Evolutionary conservation across 192 early-diverging fungal genomes (phyloP), one percentile per base, ranked within the genome.

Genomic region (Bifiguratus adelaidae): DNA sequence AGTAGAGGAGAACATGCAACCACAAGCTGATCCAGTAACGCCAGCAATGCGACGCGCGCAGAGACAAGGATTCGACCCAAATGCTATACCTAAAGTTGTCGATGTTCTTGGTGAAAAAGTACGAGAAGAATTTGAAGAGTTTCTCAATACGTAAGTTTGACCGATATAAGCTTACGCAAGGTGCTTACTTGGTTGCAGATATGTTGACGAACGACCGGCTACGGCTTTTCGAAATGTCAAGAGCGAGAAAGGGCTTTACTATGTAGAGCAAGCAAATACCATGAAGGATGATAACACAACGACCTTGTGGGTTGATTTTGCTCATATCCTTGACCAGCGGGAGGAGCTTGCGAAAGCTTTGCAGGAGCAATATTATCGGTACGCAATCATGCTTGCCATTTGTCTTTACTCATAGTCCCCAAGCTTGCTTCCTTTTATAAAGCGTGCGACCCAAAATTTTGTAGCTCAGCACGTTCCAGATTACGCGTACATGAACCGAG

Each of bases 391-490:
- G 6, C 20, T 20, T 28, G 20, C 7, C 11, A 21, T 27, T 12
- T 37, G 35, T 13, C 24, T 7, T 23, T 12, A 48, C 13, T 16
- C 20, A 1, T 1, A 2, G 6, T 16, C 20, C 4, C 15, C 11
- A 24, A 78, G 63, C 35, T 60, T 94, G 58, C 84, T 90, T 38
- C 85, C 92, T 7, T 95, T 86, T 46, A 70, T 99, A 46, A 71
- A 82, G 18, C 81, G 77, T 48, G 89, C 88, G 3, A 78, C 95
- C 42, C 88, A 88, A 56, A 83, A 83, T 41, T 41, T 89, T 23
- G 78, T 86, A n/a, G 64, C 74, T 32, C 71, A 77, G 32, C 69
- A 85, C 55, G 71, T 82, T 53, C 74, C 80, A 13, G 65, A 71
- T 13, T 80, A 89, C 48, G 53, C 76, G 7, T 60, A 74, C 20